A percentile compares a stretch with the other conserved stretches of the same genome.
phyloP scores from a whole-genome alignment of 139 green algal species.

The Zygnema circumcarinatum region DNA sequence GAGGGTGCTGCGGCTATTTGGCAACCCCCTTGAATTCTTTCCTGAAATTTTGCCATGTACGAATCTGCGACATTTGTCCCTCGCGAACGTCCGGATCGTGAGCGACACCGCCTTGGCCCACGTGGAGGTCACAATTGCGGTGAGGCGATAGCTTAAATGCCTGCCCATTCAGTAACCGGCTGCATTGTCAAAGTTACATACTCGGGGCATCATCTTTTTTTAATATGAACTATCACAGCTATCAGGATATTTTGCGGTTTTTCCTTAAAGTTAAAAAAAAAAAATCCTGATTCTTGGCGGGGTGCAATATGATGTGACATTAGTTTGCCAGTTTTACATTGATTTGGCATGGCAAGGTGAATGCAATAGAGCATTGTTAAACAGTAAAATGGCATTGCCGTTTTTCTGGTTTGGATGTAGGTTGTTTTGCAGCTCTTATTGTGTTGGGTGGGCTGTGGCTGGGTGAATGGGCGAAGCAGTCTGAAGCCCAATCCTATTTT shows the following conservation, averaged over 20 bases:
- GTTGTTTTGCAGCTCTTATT: too few species aligned
- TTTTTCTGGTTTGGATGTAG: too few species aligned
- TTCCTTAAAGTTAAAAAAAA: not conserved
- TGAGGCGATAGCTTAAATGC: too few species aligned
- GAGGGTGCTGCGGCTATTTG: slow-evolving; percentile 71
- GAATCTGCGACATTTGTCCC: slow-evolving; percentile 76
- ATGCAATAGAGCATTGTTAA: too few species aligned
- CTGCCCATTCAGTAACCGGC: too few species aligned
- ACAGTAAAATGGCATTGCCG: too few species aligned
- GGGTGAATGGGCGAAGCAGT: not conserved
- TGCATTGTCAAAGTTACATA: too few species aligned
- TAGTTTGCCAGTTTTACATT: too few species aligned
- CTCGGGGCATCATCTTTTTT: too few species aligned
- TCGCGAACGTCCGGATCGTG: slow-evolving; percentile 72
- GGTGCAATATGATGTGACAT: too few species aligned
- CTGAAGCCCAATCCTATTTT: slow-evolving; percentile 39
- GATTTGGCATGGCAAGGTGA: too few species aligned
- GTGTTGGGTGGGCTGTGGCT: not conserved
- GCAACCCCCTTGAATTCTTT: slow-evolving; percentile 94
- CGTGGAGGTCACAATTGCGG: slow-evolving; percentile 35
- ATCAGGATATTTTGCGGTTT: not conserved
- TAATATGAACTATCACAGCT: not conserved
- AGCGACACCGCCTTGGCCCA: slow-evolving; percentile 64
- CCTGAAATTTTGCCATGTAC: slow-evolving; percentile 84
- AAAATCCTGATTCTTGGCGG: too few species aligned